Base-by-base conservation (phyloP, 768 basidiomycete species). In the Suillus lakei region DNA sequence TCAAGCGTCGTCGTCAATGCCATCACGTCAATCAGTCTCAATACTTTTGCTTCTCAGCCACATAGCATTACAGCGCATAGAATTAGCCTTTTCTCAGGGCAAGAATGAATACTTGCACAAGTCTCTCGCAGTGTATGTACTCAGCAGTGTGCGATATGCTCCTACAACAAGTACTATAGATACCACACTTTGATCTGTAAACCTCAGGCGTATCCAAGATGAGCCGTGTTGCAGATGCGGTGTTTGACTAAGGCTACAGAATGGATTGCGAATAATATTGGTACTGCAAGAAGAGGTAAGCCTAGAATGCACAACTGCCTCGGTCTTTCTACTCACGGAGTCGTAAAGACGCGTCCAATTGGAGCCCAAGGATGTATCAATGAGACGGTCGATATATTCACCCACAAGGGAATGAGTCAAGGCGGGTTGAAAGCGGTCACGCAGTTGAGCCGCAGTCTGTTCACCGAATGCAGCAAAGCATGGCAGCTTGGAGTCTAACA, bases 291-390 rank as follows among this genome's bases (percentile, higher is more conserved):
- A 23, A 60, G 44, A 64, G 68, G 55, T 44, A 15, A 64, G 34
- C 16, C 30, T 8, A 9, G 16, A 26, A 60, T 36, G 50, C 36
- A 18, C 32, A 51, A 39, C 46, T 13, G 44, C 26, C 38, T 21
- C 8, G 5, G 68, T 38, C 18, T 38, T 7, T 32, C 46, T 38
- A 72, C 91, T 72, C 72, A 95, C 93, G 66, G 95, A 98, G 78
- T 99, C 98, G 75, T 99, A 99, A 39, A 99, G 78, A 69, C 96
- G 84, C 43, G 98, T 99, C 91, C 96, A 99, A 67, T 93, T 90
- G 38, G 94, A 96, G 15, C 94, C 95, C 54, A 98, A 80, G 0
- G 96, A 97, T 62, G 85, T 91, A 67, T 98, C 90, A 67, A 99
- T 92, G 53, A 99, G 82, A 55, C 90, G 83, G 68, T 98, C 95